Base-by-base conservation (phyloP, 1,284 basidiomycete genomes). In the Cutaneotrichosporon arboriforme region DNA sequence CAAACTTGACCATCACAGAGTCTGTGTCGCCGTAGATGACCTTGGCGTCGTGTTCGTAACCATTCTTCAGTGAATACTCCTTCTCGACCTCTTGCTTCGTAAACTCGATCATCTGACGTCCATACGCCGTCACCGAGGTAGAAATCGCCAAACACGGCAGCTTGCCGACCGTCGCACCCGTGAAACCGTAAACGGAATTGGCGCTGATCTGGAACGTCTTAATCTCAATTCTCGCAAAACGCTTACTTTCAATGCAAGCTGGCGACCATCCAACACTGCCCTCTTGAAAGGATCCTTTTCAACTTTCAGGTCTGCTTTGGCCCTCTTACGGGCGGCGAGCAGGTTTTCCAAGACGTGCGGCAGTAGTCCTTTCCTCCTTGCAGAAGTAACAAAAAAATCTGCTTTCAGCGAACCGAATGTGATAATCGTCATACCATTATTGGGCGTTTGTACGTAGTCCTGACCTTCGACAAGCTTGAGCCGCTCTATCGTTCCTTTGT, bases 21-120 rank as follows among this genome's bases (percentile, higher is more conserved):
- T 97, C 92, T 0, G 92, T 97, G 74, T 97, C 92, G 61, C 92
- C 92, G 63, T 97, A 97, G 55, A 97, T 89, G 68, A 97, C 87
- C 65, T 88, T 83, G 1, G 92, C 91, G 62, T 96, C 84, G 67
- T 92, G 82, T 26, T 82, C 76, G 65, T 88, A 86, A 0, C 91
- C 91, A 65, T 96, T 96, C 14, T 83, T 84, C 13, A 87, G 80
- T 46, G 81, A 88, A 68, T 91, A 97, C 63, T 90, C 84, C 0
- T 82, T 80, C 71, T 97, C 92, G 8, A 97, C 93, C 76, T 86
- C 88, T 75, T 85, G 80, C 70, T 93, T 97, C 2, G 93, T 97
- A 69, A 84, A 84, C 72, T 97, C 91, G 59, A 97, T 97, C 93
- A 97, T 97, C 70, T 94, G 87, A 51, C 93, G 88, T 63, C 92